phyloP scores from a whole-genome alignment of 2,329 filamentous ascomycete species.

The Colletotrichum sp. region DNA sequence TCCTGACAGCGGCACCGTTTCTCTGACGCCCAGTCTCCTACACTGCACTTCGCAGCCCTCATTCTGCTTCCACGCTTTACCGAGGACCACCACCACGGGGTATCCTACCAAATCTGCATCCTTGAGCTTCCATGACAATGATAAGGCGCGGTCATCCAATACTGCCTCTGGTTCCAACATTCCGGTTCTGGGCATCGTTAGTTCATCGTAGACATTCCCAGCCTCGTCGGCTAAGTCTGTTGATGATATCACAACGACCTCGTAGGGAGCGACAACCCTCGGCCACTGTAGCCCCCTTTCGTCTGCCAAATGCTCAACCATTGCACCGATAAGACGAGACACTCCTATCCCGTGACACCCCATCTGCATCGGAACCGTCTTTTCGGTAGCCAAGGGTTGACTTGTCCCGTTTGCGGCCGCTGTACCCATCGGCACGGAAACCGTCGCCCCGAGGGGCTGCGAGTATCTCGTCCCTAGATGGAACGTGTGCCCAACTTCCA shows the following conservation, averaged over 20 bases:
- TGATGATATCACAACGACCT: conserved; percentile 69
- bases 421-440: conserved; percentile 49
- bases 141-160: conserved; percentile 74
- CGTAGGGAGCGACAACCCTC: conserved; percentile 82
- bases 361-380: conserved; percentile 74
- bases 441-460: conserved; percentile 69
- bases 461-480: conserved; percentile 91
- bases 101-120: conserved; percentile 93
- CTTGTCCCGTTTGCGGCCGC: background rate
- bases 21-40: conserved; percentile 66
- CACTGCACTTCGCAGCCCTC: conserved; percentile 80
- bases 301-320: conserved; percentile 79
- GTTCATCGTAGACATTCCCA: conserved; percentile 66
- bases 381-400: background rate
- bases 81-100: conserved; percentile 81
- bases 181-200: conserved; percentile 38
- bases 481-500: conserved; percentile 96
- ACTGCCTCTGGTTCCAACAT: conserved; percentile 61
- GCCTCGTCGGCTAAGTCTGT: conserved; percentile 52
- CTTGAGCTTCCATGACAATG: conserved; percentile 83
- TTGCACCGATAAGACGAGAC: conserved; percentile 85
- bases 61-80: conserved; percentile 68
- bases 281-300: conserved; percentile 86
- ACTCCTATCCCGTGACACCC: conserved; percentile 96
- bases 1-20: conserved; percentile 58